Percentiles rank a stretch among this genome's conserved stretches.
Conservation (phyloP, 257 asterid species). For the Lycium barbarum region DNA sequence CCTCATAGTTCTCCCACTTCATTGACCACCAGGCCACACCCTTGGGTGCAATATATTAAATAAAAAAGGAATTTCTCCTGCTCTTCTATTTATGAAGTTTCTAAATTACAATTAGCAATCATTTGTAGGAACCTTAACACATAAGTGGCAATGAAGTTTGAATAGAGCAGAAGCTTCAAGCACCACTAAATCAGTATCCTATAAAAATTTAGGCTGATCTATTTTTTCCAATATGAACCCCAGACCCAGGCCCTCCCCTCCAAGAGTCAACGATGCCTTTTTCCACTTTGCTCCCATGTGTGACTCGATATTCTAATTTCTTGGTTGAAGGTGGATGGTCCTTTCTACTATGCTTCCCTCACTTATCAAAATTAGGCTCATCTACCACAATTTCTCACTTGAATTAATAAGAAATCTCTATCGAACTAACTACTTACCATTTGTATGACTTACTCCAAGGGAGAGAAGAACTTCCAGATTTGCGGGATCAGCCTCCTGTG, state of each 20-base stretch:
- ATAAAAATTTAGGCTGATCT: background rate
- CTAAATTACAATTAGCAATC: conserved; percentile 19
- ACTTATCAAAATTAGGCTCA: background rate
- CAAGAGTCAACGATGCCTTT: background rate
- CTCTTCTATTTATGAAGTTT: conserved; percentile 1
- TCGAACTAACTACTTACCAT: conserved; percentile 68
- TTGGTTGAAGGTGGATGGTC: conserved; percentile 1
- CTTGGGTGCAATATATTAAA: too few relatives aligned
- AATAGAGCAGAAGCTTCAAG: background rate
- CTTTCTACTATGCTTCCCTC: background rate
- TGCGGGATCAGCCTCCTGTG: conserved; percentile 93
- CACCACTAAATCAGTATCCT: background rate
- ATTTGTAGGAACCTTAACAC: conserved; percentile 9
- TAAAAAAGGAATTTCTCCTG: background rate
- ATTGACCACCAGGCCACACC: too few relatives aligned
- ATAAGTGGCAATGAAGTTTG: background rate
- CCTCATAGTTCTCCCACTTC: too few relatives aligned
- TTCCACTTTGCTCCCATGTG: conserved; percentile 9
- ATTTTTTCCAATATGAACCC: background rate
- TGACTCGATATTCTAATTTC: background rate
- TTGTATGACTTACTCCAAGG: conserved; percentile 99
- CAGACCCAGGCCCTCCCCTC: background rate
- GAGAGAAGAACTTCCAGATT: conserved; percentile 98
- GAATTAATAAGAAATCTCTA: conserved; percentile 17
- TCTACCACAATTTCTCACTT: conserved; percentile 22